Conservation (phyloP, 2,329 filamentous ascomycete species). For the Botrytis medusae region DNA sequence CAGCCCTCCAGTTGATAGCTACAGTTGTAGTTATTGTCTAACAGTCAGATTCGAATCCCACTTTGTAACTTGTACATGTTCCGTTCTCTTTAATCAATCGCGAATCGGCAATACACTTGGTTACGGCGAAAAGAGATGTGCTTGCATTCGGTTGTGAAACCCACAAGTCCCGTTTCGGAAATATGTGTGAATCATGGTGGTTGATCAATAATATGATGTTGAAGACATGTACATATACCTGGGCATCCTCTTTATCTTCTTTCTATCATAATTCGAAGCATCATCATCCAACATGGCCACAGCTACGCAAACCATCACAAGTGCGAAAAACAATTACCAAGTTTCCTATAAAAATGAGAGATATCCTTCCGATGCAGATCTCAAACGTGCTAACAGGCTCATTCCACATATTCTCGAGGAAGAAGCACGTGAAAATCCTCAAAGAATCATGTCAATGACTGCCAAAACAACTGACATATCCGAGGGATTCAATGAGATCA, state of each 20-base stretch:
- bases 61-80: too few relatives aligned
- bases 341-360: not conserved
- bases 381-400: constrained; percentile 13
- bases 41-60: not conserved
- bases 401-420: constrained; percentile 29
- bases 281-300: not conserved
- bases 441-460: constrained; percentile 24
- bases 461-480: constrained; percentile 23
- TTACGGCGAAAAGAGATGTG: not conserved
- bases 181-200: not conserved
- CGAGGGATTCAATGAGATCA: constrained; percentile 25
- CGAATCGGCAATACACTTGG: not conserved
- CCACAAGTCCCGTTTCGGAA: not conserved
- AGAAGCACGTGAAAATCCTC: constrained; percentile 21
- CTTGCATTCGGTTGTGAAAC: not conserved
- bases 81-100: not conserved
- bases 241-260: not conserved
- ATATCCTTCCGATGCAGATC: not conserved
- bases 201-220: not conserved
- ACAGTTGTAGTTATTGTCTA: not conserved
- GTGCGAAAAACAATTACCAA: not conserved
- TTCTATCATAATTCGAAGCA: not conserved
- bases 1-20: not conserved
- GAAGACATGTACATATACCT: not conserved
- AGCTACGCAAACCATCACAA: not conserved